Conservation (phyloP, 495 filamentous ascomycete genomes). For the Neohortaea acidophila region DNA sequence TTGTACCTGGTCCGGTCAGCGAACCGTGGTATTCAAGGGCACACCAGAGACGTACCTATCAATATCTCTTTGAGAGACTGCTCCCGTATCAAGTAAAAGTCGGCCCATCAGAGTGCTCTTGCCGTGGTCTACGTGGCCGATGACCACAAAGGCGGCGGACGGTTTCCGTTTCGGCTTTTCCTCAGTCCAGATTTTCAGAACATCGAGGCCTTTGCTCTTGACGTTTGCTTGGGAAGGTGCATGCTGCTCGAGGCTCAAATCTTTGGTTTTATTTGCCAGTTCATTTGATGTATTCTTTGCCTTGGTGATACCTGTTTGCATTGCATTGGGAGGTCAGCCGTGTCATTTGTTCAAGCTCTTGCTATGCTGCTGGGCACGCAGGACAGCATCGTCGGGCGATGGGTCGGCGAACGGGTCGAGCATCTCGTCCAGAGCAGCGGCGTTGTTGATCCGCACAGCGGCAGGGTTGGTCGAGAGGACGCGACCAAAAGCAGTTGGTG, state of each 20-base stretch:
- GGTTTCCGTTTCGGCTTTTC: constrained; percentile 61
- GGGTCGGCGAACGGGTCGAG: constrained; percentile 60
- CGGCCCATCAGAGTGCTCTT: constrained; percentile 97
- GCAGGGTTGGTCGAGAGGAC: too few species aligned
- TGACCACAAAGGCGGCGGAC: constrained; percentile 85
- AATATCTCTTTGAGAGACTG: constrained; percentile 72
- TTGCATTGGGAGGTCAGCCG: neutral
- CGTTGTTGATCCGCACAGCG: too few species aligned
- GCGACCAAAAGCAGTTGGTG: constrained; percentile 18
- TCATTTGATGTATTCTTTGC: constrained; percentile 31
- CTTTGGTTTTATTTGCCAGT: constrained; percentile 13
- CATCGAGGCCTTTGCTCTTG: constrained; percentile 76
- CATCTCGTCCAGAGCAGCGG: constrained; percentile 4
- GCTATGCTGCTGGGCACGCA: constrained; percentile 52
- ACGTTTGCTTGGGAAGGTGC: constrained; percentile 38
- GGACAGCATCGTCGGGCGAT: constrained; percentile 85
- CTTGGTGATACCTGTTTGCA: constrained; percentile 26
- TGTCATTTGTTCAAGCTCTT: constrained; percentile 14
- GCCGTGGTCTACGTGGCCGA: constrained; percentile 93
- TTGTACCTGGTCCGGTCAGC: constrained; percentile 35
- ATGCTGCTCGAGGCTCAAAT: constrained; percentile 4
- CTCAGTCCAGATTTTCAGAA: constrained; percentile 54
- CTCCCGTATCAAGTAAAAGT: constrained; percentile 74
- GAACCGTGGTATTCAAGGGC: neutral
- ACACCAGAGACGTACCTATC: constrained; percentile 44